Evolutionary conservation across 495 filamentous ascomycete genomes (phyloP).

Genomic region (Neurospora sublineolata): DNA sequence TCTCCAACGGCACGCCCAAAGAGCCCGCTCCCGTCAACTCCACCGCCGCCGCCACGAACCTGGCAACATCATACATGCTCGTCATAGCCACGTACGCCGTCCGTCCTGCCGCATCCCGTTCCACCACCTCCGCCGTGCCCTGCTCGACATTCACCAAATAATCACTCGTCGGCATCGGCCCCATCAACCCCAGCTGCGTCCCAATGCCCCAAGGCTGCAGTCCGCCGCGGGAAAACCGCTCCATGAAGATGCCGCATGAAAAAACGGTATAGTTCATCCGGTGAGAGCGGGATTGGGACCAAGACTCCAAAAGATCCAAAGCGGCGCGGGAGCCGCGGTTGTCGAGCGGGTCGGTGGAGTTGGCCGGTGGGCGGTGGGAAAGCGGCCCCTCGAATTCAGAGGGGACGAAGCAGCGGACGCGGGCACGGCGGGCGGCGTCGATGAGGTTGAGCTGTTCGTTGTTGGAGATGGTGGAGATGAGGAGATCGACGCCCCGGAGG

Average conservation of each 20-base stretch:
- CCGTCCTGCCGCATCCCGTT: conserved; percentile 33
- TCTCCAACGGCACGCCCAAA: conserved; percentile 16
- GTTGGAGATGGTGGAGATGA: conserved; percentile 63
- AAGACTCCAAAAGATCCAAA: conserved; percentile 42
- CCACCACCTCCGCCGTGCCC: conserved; percentile 47
- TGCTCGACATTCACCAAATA: conserved; percentile 51
- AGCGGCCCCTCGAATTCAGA: conserved; percentile 61
- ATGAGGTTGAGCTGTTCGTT: conserved; percentile 58
- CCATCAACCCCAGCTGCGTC: conserved; percentile 28
- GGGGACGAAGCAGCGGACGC: conserved; percentile 59
- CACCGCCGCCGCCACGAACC: conserved; percentile 51
- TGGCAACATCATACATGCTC: conserved; percentile 53
- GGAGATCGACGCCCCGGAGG: conserved; percentile 58
- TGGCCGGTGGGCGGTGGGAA: conserved; percentile 29
- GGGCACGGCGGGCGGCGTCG: conserved; percentile 51
- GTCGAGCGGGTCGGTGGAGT: conserved; percentile 40
- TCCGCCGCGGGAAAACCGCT: conserved; percentile 53
- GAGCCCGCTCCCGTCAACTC: conserved; percentile 24
- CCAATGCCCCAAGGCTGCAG: conserved; percentile 46
- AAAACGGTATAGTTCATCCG: conserved; percentile 55
- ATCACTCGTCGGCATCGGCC: conserved; percentile 35
- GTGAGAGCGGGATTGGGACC: conserved; percentile 28
- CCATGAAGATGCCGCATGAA: conserved; percentile 65
- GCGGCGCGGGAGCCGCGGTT: conserved; percentile 33
- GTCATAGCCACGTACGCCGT: conserved; percentile 51